phyloP scores from a whole-genome alignment of 2,329 filamentous ascomycete species.

The Fusarium sp. region DNA sequence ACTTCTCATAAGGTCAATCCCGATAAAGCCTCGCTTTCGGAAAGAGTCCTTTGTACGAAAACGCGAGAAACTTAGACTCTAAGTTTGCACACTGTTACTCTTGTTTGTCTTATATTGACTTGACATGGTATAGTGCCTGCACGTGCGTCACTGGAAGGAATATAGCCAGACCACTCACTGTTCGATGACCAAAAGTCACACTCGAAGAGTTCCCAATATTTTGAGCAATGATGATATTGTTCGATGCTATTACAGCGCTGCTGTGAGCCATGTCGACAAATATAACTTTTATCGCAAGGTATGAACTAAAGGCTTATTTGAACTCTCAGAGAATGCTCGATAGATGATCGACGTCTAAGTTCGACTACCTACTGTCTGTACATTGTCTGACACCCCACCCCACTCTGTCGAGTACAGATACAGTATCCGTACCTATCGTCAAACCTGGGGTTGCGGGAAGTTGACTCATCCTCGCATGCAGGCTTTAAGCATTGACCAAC shows the following conservation, averaged over 20 bases:
- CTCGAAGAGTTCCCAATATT: not conserved
- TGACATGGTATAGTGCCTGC: not conserved
- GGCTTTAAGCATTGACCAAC: conserved; percentile 50
- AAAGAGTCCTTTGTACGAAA: not conserved
- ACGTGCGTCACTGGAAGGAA: not conserved
- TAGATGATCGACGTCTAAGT: not conserved
- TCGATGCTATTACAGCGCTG: not conserved
- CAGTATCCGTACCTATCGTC: not conserved
- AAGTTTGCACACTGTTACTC: not conserved
- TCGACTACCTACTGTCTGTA: not conserved
- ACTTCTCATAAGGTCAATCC: not conserved
- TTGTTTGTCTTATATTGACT: not conserved
- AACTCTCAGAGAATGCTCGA: not conserved
- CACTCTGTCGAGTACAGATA: not conserved
- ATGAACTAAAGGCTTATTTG: not conserved
- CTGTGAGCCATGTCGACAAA: conserved; percentile 1
- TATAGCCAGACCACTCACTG: conserved; percentile 2
- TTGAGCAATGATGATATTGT: conserved; percentile 3
- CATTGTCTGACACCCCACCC: not conserved
- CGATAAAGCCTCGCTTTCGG: not conserved
- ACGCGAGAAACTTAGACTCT: not conserved
- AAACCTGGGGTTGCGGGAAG: conserved; percentile 43
- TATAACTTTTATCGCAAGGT: not conserved
- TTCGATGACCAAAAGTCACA: conserved; percentile 6
- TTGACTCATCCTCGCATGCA: conserved; percentile 49